phyloP scores from a whole-genome alignment of 176 grass and related monocot species.

The Avena insularis region DNA sequence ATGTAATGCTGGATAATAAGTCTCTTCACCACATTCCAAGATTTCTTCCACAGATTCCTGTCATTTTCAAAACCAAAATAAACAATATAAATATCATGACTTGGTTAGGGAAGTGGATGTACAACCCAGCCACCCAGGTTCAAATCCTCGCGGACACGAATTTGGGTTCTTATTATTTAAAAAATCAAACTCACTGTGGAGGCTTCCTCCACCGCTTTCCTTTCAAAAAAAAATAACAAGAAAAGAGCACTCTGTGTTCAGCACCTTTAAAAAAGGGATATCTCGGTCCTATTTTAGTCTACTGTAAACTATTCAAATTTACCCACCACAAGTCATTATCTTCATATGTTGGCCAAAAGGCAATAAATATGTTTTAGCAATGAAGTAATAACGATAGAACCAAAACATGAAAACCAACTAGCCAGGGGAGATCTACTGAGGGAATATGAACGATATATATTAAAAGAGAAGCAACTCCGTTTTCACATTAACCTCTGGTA shows the following conservation, averaged over 20 bases:
- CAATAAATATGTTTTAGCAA: neutral
- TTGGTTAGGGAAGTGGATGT: too few species aligned
- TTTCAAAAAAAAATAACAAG: slow-evolving; percentile 21
- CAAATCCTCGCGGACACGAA: too few species aligned
- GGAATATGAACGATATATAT: neutral
- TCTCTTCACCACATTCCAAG: slow-evolving; percentile 88
- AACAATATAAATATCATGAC: neutral
- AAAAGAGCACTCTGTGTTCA: neutral
- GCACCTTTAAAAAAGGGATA: neutral
- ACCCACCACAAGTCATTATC: neutral
- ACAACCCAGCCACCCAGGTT: too few species aligned
- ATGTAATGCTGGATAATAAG: slow-evolving; percentile 91
- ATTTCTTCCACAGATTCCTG: slow-evolving; percentile 31
- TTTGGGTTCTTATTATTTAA: too few species aligned
- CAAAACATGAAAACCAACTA: neutral
- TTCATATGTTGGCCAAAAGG: slow-evolving; percentile 8
- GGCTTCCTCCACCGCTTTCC: too few species aligned
- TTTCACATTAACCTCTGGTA: neutral
- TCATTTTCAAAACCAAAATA: slow-evolving; percentile 45
- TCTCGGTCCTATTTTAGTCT: neutral
- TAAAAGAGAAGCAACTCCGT: neutral
- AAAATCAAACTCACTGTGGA: too few species aligned
- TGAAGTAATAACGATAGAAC: neutral
- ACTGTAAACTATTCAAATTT: neutral
- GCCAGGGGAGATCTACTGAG: neutral